phyloP scores from a whole-genome alignment of 345 rosid genomes.

The Eucalyptus coolabah region DNA sequence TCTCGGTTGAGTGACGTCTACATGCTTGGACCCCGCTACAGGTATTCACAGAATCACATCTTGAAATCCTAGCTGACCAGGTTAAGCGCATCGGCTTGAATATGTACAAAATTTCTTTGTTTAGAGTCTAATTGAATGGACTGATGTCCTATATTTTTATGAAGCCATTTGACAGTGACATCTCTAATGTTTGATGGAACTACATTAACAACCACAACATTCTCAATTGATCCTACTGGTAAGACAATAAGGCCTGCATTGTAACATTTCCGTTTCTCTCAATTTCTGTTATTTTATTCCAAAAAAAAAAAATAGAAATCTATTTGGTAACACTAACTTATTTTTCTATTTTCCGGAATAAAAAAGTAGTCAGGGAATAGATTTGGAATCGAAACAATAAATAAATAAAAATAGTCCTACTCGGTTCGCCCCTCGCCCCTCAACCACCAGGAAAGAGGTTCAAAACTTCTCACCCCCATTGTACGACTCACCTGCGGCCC shows the following conservation, averaged over 20 bases:
- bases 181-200: neutral
- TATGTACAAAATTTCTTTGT: neutral
- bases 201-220: neutral
- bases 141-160: neutral
- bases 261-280: accelerated
- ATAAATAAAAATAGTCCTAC: too few relatives aligned
- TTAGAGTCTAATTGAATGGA: neutral
- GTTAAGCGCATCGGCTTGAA: neutral
- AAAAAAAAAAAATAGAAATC: accelerated
- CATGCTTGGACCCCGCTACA: neutral
- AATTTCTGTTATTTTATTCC: too few relatives aligned
- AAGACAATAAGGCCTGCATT: neutral
- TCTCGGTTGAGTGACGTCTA: neutral
- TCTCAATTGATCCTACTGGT: neutral
- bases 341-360: accelerated
- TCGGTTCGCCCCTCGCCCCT: too few relatives aligned
- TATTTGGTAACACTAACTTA: accelerated
- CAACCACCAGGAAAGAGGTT: too few relatives aligned
- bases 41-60: neutral
- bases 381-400: accelerated
- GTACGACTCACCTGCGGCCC: too few relatives aligned
- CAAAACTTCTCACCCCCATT: too few relatives aligned
- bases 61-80: neutral
- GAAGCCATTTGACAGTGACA: neutral
- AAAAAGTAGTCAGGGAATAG: accelerated